These are phyloP conservation scores for Cryptosporidium andersoni DNA, from an alignment of 169 alveolate species.

Conservation along the genomic window DNA sequence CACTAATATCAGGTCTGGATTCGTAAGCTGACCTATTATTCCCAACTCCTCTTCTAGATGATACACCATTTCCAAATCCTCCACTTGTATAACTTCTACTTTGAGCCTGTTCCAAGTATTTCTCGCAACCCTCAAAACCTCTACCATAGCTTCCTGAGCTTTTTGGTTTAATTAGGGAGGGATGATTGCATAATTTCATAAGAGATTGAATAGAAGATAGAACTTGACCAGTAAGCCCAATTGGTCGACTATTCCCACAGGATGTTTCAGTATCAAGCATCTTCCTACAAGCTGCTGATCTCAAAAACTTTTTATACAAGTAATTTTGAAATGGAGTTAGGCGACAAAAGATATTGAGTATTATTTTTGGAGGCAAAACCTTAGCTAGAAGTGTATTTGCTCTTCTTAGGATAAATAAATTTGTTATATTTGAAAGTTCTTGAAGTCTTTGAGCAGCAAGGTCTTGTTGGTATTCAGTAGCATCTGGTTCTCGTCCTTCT, in stretches of 20 bases:
- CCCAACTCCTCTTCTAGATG: neutral
- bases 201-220: constrained; percentile 82
- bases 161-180: constrained; percentile 76
- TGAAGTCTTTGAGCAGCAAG: constrained; percentile 85
- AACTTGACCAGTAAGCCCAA: constrained; percentile 76
- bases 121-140: constrained; percentile 69
- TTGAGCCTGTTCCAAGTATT: constrained; percentile 50
- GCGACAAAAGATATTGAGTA: constrained; percentile 85
- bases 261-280: constrained; percentile 74
- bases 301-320: constrained; percentile 79
- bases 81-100: neutral
- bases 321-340: constrained; percentile 84
- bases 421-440: constrained; percentile 87
- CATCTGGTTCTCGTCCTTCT: constrained; percentile 89
- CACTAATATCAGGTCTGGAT: constrained; percentile 57
- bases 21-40: constrained; percentile 39
- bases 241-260: constrained; percentile 14
- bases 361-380: constrained; percentile 88
- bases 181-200: constrained; percentile 88
- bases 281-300: constrained; percentile 78
- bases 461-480: constrained; percentile 85
- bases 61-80: constrained; percentile 1
- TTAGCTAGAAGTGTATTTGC: constrained; percentile 87
- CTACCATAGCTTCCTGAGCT: constrained; percentile 53
- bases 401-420: constrained; percentile 87